These are phyloP conservation scores for Rhynchospora tenuis DNA, from an alignment of 176 grass and related monocot species.

Conservation along the genomic window DNA sequence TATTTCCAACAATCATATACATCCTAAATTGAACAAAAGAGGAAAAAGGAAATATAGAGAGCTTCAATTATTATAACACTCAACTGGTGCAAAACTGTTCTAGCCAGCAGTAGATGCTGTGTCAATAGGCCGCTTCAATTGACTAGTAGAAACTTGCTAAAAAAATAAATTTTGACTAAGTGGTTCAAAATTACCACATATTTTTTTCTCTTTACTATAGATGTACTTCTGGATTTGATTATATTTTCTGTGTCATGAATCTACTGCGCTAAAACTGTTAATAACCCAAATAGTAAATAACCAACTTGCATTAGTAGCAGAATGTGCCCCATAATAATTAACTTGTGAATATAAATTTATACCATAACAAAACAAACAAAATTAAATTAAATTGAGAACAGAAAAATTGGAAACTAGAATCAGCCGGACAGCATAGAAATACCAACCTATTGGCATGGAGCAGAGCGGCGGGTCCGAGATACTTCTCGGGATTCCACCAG, in stretches of 20 bases:
- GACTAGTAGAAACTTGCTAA: background rate
- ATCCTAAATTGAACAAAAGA: background rate
- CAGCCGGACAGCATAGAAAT: background rate
- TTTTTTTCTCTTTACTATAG: background rate
- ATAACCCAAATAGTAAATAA: background rate
- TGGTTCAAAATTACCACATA: too few species aligned
- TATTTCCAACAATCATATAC: background rate
- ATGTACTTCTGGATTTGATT: background rate
- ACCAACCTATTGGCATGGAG: constrained; percentile 71
- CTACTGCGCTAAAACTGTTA: background rate
- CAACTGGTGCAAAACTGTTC: background rate
- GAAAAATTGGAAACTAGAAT: background rate
- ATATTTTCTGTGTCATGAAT: background rate
- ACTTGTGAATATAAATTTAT: background rate
- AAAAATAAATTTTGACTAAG: background rate
- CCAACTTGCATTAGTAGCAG: background rate
- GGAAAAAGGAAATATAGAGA: background rate
- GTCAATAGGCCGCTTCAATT: background rate
- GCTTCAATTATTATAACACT: background rate
- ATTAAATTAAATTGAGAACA: background rate
- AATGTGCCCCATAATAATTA: background rate
- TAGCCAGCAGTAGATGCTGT: background rate
- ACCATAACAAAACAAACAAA: background rate
- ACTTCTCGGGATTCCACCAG: constrained; percentile 81
- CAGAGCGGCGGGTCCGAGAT: constrained; percentile 67